These are phyloP conservation scores for Alternaria tenuissima DNA, from an alignment of 2,329 filamentous ascomycete genomes.

Conservation along the genomic window DNA sequence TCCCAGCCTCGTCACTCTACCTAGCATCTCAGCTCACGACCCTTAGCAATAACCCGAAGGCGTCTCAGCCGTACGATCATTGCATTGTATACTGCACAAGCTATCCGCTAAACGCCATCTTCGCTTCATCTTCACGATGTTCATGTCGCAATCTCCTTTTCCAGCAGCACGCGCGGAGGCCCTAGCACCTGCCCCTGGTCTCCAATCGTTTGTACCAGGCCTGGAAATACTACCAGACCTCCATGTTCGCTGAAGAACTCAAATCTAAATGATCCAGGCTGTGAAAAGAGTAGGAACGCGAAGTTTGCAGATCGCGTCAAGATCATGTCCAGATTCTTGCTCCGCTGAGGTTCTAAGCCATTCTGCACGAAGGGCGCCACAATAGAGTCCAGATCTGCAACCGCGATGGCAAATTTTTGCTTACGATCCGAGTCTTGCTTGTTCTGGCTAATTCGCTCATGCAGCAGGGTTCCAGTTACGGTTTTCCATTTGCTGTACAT, in stretches of 20 bases:
- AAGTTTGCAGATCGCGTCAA: slow-evolving; percentile 37
- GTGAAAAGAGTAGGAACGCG: slow-evolving; percentile 34
- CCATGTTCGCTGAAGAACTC: slow-evolving; percentile 28
- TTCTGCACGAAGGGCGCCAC: slow-evolving; percentile 32
- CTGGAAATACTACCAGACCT: slow-evolving; percentile 36
- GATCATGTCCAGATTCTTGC: slow-evolving; percentile 42
- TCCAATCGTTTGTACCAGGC: slow-evolving; percentile 36
- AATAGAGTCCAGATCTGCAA: slow-evolving; percentile 29
- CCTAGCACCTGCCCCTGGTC: slow-evolving; percentile 32
- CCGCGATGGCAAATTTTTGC: slow-evolving; percentile 17
- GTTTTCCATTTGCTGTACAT: slow-evolving; percentile 37
- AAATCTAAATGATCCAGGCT: slow-evolving; percentile 41
- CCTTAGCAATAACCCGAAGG: not conserved
- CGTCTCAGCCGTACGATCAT: not conserved
- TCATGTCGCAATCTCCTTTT: slow-evolving; percentile 25
- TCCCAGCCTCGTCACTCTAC: slow-evolving; percentile 12
- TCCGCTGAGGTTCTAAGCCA: slow-evolving; percentile 27
- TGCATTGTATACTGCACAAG: slow-evolving; percentile 1
- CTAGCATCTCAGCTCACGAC: not conserved
- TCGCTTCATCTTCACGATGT: not conserved
- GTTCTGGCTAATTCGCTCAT: slow-evolving; percentile 18
- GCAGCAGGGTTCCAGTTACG: slow-evolving; percentile 32
- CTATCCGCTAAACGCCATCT: not conserved
- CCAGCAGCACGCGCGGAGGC: slow-evolving; percentile 21
- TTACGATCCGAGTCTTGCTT: slow-evolving; percentile 2